Conservation (phyloP, 108 stramenopile species). For the Schizochytrium sp. region DNA sequence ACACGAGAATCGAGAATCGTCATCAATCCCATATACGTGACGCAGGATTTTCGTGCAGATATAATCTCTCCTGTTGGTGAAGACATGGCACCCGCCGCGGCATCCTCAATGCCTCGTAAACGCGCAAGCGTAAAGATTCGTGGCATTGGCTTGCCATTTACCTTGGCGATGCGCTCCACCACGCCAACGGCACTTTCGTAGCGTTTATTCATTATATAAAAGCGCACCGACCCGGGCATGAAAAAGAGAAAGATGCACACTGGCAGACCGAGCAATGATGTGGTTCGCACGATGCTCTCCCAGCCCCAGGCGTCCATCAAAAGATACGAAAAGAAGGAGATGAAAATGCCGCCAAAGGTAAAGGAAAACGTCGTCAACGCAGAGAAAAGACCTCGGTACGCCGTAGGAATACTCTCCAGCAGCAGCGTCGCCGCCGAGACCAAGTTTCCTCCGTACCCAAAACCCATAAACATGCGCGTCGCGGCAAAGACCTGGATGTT, state of each 20-base stretch:
- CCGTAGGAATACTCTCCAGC: not conserved
- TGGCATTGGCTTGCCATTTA: not conserved
- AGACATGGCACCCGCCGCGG: not conserved
- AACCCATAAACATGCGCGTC: not conserved
- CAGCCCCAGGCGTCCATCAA: conserved; percentile 8
- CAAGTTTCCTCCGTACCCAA: not conserved
- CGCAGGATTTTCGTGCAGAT: not conserved
- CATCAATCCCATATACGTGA: not conserved
- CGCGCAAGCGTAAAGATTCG: not conserved
- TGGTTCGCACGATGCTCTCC: not conserved
- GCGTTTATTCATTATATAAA: not conserved
- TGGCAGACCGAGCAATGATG: not conserved
- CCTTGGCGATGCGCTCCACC: not conserved
- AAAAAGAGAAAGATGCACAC: not conserved
- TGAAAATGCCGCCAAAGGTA: not conserved
- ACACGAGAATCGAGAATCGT: not conserved
- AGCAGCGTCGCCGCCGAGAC: not conserved
- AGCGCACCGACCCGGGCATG: conserved; percentile 9
- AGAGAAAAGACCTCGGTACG: not conserved
- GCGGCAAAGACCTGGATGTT: not conserved
- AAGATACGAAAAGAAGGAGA: not conserved
- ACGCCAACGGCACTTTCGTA: not conserved
- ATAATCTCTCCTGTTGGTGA: not conserved
- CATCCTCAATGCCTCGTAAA: not conserved
- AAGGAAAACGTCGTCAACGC: conserved; percentile 6